Conservation (phyloP, 2,329 filamentous ascomycete species). For the Aureobasidium sp. region DNA sequence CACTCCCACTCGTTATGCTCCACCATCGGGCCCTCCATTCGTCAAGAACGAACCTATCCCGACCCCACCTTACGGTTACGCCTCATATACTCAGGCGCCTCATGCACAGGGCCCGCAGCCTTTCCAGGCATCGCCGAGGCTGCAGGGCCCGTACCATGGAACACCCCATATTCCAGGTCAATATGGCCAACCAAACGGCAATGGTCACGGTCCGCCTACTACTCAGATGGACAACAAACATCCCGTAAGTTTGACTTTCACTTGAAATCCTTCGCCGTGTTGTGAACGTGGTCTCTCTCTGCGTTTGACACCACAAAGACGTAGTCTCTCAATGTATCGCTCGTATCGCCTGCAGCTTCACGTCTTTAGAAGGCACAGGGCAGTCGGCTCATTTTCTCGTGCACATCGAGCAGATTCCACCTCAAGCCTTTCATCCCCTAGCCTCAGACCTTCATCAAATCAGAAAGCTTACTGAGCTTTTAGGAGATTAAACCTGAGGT, state of each 20-base stretch:
- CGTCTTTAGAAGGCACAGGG: background rate
- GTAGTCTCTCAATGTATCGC: background rate
- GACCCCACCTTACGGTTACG: background rate
- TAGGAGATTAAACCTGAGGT: background rate
- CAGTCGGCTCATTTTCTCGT: too few relatives aligned
- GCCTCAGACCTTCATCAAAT: background rate
- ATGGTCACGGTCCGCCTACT: background rate
- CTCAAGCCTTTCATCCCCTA: background rate
- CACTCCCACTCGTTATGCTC: background rate
- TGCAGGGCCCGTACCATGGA: background rate
- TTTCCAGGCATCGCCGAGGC: background rate
- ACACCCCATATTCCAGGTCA: background rate
- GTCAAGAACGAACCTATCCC: background rate
- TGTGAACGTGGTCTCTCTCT: background rate
- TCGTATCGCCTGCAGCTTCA: background rate
- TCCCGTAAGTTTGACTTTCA: background rate
- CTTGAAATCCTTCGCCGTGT: background rate
- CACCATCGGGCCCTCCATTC: too few relatives aligned
- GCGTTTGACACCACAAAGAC: background rate
- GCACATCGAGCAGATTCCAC: background rate
- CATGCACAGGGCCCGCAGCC: background rate
- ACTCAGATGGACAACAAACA: background rate
- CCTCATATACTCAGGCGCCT: background rate
- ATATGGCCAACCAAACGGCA: background rate
- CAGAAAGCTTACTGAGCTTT: background rate